Percentiles rank a stretch among this genome's conserved stretches.
Evolutionary conservation across 2,329 filamentous ascomycete genomes (phyloP).

Genomic region (Coniochaeta hoffmannii): DNA sequence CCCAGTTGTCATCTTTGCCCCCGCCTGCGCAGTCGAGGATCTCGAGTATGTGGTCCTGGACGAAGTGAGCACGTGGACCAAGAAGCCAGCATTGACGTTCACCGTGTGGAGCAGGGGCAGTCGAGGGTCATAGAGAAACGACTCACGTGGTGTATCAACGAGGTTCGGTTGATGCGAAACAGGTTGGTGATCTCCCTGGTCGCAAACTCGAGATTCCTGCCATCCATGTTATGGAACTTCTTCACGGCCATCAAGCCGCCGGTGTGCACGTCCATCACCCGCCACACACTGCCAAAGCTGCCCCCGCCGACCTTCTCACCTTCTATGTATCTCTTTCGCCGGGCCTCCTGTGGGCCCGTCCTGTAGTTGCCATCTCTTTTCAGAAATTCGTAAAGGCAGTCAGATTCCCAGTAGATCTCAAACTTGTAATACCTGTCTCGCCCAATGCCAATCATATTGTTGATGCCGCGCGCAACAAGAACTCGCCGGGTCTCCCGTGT

Average conservation of each 20-base stretch:
- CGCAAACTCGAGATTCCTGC: slow-evolving; percentile 16
- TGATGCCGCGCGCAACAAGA: slow-evolving; percentile 17
- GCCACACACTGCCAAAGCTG: slow-evolving; percentile 17
- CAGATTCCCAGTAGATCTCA: slow-evolving; percentile 15
- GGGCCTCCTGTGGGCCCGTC: slow-evolving; percentile 10
- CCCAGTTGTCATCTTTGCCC: slow-evolving; percentile 9
- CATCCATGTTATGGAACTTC: slow-evolving; percentile 16
- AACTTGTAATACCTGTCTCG: slow-evolving; percentile 16
- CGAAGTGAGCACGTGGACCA: background rate
- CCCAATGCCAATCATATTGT: slow-evolving; percentile 17
- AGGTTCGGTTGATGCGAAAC: slow-evolving; percentile 12
- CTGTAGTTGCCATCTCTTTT: slow-evolving; percentile 11
- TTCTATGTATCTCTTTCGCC: slow-evolving; percentile 15
- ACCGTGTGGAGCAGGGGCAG: no score
- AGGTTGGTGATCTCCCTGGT: slow-evolving; percentile 18
- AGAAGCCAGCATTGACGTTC: no score
- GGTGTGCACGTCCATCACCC: slow-evolving; percentile 13
- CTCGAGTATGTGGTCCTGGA: slow-evolving; percentile 15
- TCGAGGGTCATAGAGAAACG: no score
- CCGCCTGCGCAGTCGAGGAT: slow-evolving; percentile 13
- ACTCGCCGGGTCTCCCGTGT: slow-evolving; percentile 11
- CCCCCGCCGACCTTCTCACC: slow-evolving; percentile 16
- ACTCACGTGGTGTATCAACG: slow-evolving; percentile 14
- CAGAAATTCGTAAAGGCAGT: slow-evolving; percentile 13
- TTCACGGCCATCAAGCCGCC: slow-evolving; percentile 21